Percentiles rank a stretch among this genome's conserved stretches.
These are phyloP conservation scores for Nannizzia gypsea DNA, from an alignment of 2,329 filamentous ascomycete genomes.

Conservation along the genomic window DNA sequence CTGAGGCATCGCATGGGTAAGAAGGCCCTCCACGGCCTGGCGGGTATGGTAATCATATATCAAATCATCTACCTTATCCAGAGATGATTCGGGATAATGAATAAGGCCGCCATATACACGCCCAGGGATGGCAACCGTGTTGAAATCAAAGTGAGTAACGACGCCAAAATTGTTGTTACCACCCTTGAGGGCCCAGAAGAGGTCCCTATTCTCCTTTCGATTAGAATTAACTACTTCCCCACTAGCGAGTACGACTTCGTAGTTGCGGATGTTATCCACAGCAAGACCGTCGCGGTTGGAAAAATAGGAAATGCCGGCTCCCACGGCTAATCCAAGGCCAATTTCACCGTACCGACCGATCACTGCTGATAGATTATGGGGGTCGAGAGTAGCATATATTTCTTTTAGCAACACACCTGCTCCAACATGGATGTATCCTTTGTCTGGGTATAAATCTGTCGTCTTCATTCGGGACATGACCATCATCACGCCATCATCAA, in stretches of 20 bases:
- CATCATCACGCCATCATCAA: slow-evolving; percentile 30
- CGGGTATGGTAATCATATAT: slow-evolving; percentile 7
- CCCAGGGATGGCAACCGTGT: slow-evolving; percentile 21
- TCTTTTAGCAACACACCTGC: neutral
- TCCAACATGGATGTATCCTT: neutral
- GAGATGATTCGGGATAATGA: neutral
- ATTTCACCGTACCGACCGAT: slow-evolving; percentile 5
- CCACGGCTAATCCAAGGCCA: slow-evolving; percentile 6
- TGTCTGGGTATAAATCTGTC: neutral
- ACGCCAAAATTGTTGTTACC: slow-evolving; percentile 34
- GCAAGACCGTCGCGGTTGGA: slow-evolving; percentile 25
- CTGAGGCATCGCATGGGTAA: slow-evolving; percentile 8
- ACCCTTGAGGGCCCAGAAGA: slow-evolving; percentile 41
- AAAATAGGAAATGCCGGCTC: slow-evolving; percentile 31
- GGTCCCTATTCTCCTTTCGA: slow-evolving; percentile 27
- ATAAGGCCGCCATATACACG: slow-evolving; percentile 5
- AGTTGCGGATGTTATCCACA: slow-evolving; percentile 28
- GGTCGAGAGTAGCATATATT: slow-evolving; percentile 5
- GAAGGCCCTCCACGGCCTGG: slow-evolving; percentile 5
- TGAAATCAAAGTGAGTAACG: slow-evolving; percentile 32
- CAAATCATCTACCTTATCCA: slow-evolving; percentile 3
- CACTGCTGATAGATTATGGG: slow-evolving; percentile 1
- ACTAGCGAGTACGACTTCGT: slow-evolving; percentile 31
- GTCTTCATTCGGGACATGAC: slow-evolving; percentile 17
- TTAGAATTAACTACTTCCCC: slow-evolving; percentile 30